phyloP scores from a whole-genome alignment of 1,284 basidiomycete species.

The Cystobasidium pallidum region DNA sequence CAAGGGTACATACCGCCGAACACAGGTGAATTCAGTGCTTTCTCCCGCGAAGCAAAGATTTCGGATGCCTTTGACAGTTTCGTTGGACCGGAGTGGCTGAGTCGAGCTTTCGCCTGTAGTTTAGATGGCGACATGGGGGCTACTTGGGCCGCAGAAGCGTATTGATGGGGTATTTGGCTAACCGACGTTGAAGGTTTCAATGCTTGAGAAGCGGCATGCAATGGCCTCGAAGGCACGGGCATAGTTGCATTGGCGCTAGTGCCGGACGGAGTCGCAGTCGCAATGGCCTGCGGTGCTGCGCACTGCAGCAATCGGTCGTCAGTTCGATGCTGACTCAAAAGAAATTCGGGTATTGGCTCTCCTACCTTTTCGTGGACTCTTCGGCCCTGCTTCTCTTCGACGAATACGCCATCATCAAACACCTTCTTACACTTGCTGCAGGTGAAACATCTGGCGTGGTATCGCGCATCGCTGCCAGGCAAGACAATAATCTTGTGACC shows the following conservation, averaged over 20 bases:
- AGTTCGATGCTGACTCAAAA: too few relatives aligned
- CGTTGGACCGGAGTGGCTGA: conserved; percentile 1
- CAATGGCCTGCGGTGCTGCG: background rate
- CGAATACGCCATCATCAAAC: conserved; percentile 26
- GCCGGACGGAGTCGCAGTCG: background rate
- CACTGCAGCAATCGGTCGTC: conserved; percentile 10
- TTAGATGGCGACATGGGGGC: conserved; percentile 37
- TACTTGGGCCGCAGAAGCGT: conserved; percentile 36
- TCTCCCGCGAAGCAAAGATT: conserved; percentile 32
- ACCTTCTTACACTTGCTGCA: conserved; percentile 23
- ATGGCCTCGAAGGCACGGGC: conserved; percentile 24
- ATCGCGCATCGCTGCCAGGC: background rate
- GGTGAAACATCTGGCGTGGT: conserved; percentile 30
- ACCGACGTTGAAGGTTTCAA: conserved; percentile 30
- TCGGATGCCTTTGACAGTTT: conserved; percentile 42
- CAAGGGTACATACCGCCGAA: conserved; percentile 40
- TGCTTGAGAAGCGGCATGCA: background rate
- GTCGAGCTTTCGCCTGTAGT: conserved; percentile 16
- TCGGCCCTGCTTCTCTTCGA: conserved; percentile 14
- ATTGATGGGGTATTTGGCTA: conserved; percentile 25
- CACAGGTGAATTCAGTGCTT: conserved; percentile 9
- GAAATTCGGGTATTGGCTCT: background rate
- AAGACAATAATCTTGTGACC: conserved; percentile 25
- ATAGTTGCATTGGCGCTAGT: background rate
- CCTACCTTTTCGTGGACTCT: conserved; percentile 37